Percentiles rank a stretch among this genome's conserved stretches.
Conservation (phyloP, 2,329 filamentous ascomycete genomes). For the Colletotrichum euphorbiae region DNA sequence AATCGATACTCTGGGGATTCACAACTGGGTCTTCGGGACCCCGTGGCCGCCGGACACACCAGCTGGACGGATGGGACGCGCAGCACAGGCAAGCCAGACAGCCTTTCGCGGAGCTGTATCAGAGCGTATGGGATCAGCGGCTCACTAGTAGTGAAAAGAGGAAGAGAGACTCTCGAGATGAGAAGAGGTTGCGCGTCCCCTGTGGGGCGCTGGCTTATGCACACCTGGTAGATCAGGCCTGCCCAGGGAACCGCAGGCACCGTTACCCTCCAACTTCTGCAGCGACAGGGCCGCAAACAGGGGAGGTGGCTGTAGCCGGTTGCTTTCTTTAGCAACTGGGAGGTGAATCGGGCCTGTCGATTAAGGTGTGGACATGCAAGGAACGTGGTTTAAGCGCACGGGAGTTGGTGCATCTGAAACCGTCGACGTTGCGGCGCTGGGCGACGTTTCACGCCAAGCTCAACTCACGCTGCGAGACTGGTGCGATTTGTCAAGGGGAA, state of each 20-base stretch:
- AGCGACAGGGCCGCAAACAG: slow-evolving; percentile 19
- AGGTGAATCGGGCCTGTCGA: slow-evolving; percentile 31
- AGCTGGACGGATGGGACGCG: slow-evolving; percentile 18
- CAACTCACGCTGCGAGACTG: slow-evolving; percentile 34
- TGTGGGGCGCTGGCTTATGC: slow-evolving; percentile 40
- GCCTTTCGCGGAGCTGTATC: slow-evolving; percentile 37
- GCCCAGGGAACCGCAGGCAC: slow-evolving; percentile 10
- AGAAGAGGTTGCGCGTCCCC: slow-evolving; percentile 39
- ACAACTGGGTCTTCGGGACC: slow-evolving; percentile 17
- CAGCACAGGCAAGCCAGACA: slow-evolving; percentile 33
- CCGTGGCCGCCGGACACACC: slow-evolving; percentile 19
- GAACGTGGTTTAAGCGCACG: slow-evolving; percentile 39
- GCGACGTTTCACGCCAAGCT: slow-evolving; percentile 39
- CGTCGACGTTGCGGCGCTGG: slow-evolving; percentile 38
- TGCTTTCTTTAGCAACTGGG: slow-evolving; percentile 38
- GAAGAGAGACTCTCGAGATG: slow-evolving; percentile 28
- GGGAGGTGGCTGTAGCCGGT: slow-evolving; percentile 31
- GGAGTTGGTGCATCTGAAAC: slow-evolving; percentile 39
- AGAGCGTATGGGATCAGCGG: slow-evolving; percentile 37
- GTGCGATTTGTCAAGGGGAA: slow-evolving; percentile 35
- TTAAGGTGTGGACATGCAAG: slow-evolving; percentile 39
- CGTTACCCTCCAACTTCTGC: background rate
- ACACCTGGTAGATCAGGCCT: slow-evolving; percentile 26
- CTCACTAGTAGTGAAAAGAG: slow-evolving; percentile 21
- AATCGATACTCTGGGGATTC: background rate